A percentile compares a stretch with the other conserved stretches of the same genome.
These are phyloP conservation scores for Leptomonas seymouri DNA, from an alignment of 208 protist species.

Conservation along the genomic window DNA sequence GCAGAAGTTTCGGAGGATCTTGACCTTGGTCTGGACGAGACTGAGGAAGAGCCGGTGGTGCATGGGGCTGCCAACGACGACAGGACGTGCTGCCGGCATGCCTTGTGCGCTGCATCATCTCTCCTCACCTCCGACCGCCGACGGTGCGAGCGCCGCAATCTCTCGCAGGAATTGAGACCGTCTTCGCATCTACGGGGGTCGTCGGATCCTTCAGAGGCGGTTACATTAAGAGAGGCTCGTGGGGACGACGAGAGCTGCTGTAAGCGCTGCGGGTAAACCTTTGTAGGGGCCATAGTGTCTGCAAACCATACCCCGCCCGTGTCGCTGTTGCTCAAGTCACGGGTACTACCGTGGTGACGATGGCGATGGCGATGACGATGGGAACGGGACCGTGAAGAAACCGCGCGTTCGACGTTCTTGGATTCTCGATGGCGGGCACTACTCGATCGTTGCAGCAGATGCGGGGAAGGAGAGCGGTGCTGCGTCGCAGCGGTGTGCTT, in stretches of 20 bases:
- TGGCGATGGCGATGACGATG: background rate
- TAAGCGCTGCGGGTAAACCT: slow-evolving; percentile 3
- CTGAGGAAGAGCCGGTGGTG: background rate
- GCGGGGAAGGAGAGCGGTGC: background rate
- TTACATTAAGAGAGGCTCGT: too few species aligned
- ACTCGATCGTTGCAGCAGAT: background rate
- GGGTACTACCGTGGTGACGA: background rate
- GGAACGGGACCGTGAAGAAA: background rate
- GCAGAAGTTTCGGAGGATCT: background rate
- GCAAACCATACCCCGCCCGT: background rate
- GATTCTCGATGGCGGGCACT: background rate
- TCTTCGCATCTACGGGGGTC: background rate
- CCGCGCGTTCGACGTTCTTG: background rate
- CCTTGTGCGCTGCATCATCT: background rate
- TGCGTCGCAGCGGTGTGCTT: background rate
- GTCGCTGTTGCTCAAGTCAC: background rate
- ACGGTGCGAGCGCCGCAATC: background rate
- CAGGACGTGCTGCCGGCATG: background rate
- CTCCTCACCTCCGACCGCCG: background rate
- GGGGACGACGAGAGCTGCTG: background rate
- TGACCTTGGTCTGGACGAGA: background rate
- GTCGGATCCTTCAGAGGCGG: too few species aligned
- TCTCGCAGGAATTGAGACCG: background rate
- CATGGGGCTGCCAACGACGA: background rate
- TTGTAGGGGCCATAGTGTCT: background rate